These are phyloP conservation scores for Fusarium sp. DNA, from an alignment of 2,329 filamentous ascomycete species.

Conservation along the genomic window DNA sequence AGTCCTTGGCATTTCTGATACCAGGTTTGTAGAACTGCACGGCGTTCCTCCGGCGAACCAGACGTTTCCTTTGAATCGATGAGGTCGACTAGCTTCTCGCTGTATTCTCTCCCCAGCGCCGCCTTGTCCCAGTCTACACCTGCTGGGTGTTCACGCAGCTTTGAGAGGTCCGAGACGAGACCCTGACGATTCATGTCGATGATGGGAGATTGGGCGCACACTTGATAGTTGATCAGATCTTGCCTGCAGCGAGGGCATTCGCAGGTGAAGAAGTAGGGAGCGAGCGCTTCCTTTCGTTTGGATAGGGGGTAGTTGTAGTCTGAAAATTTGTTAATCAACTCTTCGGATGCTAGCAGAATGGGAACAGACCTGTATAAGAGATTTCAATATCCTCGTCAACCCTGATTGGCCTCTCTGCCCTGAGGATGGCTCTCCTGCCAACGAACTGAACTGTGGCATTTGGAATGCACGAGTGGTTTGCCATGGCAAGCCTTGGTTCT, in stretches of 20 bases:
- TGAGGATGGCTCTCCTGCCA: constrained; percentile 59
- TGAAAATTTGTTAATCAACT: constrained; percentile 38
- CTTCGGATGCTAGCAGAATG: background rate
- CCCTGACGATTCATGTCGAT: constrained; percentile 56
- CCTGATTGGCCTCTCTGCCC: constrained; percentile 58
- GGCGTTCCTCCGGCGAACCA: constrained; percentile 43
- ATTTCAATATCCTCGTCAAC: constrained; percentile 66
- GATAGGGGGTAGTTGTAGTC: constrained; percentile 58
- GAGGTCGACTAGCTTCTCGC: constrained; percentile 44
- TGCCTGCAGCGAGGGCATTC: constrained; percentile 58
- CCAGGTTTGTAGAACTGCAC: constrained; percentile 28
- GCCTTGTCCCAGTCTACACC: constrained; percentile 29
- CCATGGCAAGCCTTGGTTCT: constrained; percentile 63
- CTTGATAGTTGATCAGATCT: constrained; percentile 63
- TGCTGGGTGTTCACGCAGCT: constrained; percentile 44
- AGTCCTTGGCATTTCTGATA: constrained; percentile 42
- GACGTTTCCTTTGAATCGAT: constrained; percentile 39
- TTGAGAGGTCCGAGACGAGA: constrained; percentile 52
- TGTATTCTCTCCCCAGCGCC: constrained; percentile 24
- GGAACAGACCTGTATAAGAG: constrained; percentile 64
- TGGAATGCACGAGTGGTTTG: constrained; percentile 68
- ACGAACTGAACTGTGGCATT: constrained; percentile 66
- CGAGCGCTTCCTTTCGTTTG: constrained; percentile 54
- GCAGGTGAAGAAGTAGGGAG: constrained; percentile 62
- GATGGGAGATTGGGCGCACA: constrained; percentile 53